phyloP scores from a whole-genome alignment of 1,139 yeast species.

The Yamadazyma dushanensis region DNA sequence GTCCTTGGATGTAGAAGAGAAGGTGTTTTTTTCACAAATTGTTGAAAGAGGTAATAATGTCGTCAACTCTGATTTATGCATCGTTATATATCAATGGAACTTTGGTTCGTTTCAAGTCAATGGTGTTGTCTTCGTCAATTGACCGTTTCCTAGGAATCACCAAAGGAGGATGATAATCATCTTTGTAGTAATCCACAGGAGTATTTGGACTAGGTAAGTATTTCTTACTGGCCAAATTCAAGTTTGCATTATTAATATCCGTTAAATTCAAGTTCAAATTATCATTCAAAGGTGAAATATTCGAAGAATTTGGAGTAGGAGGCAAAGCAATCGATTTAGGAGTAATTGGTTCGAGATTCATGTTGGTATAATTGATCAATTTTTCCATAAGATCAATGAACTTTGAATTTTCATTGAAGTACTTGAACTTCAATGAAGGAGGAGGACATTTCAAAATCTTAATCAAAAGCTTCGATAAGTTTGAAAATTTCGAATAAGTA shows the following conservation, averaged over 20 bases:
- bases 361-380: conserved; percentile 33
- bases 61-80: too few relatives aligned
- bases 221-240: conserved; percentile 4
- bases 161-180: conserved; percentile 19
- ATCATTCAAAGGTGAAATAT: conserved; percentile 18
- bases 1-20: too few relatives aligned
- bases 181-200: conserved; percentile 8
- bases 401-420: conserved; percentile 38
- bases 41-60: too few relatives aligned
- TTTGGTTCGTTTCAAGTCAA: conserved; percentile 24
- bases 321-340: conserved; percentile 19
- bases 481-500: conserved; percentile 18
- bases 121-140: conserved; percentile 7
- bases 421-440: conserved; percentile 43
- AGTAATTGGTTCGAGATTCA: conserved; percentile 24
- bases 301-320: conserved; percentile 22
- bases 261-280: conserved; percentile 2
- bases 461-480: conserved; percentile 24
- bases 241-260: conserved; percentile 5
- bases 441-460: conserved; percentile 49
- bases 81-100: conserved; percentile 17
- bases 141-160: conserved; percentile 14
- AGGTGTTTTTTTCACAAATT: too few relatives aligned
- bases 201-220: conserved; percentile 21
- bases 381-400: conserved; percentile 39